Evolutionary conservation across 2,329 filamentous ascomycete genomes (phyloP).

Genomic region (Neopestalotiopsis rosae): DNA sequence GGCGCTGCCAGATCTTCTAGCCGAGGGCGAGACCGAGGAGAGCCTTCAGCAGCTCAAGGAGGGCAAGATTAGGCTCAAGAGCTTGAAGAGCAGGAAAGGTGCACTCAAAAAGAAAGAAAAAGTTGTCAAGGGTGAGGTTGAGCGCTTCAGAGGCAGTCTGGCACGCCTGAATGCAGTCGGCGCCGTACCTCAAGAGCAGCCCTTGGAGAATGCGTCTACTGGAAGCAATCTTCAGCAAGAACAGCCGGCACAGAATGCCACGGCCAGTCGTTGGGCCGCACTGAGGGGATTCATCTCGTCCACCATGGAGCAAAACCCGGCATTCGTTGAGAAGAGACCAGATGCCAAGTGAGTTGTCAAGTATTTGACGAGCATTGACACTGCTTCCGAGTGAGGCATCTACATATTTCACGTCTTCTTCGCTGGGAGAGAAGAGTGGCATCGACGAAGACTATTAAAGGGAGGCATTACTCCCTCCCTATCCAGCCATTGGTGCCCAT

Average conservation of each 20-base stretch:
- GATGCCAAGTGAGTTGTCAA: constrained; percentile 26
- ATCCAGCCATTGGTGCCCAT: too few relatives aligned
- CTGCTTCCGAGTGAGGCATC: background rate
- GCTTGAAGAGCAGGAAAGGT: constrained; percentile 75
- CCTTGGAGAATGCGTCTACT: constrained; percentile 16
- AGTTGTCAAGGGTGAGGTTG: constrained; percentile 79
- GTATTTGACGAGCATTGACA: background rate
- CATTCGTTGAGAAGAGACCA: constrained; percentile 58
- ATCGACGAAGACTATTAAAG: too few relatives aligned
- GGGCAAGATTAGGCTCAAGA: constrained; percentile 75
- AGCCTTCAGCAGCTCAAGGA: constrained; percentile 47
- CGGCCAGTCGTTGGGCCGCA: constrained; percentile 75
- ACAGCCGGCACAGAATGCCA: constrained; percentile 37
- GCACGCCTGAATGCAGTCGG: constrained; percentile 67
- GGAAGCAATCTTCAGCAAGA: background rate
- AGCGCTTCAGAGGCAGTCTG: constrained; percentile 84
- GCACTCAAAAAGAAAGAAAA: constrained; percentile 84
- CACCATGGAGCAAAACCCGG: constrained; percentile 88
- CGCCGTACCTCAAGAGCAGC: constrained; percentile 24
- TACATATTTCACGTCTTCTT: background rate
- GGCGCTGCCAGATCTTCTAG: constrained; percentile 72
- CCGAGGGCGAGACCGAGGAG: constrained; percentile 51
- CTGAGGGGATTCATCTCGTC: constrained; percentile 82
- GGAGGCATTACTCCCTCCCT: too few relatives aligned
- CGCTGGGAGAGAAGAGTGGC: too few relatives aligned